Conservation (phyloP, 129 eudicot species). For the Artemisia annua region DNA sequence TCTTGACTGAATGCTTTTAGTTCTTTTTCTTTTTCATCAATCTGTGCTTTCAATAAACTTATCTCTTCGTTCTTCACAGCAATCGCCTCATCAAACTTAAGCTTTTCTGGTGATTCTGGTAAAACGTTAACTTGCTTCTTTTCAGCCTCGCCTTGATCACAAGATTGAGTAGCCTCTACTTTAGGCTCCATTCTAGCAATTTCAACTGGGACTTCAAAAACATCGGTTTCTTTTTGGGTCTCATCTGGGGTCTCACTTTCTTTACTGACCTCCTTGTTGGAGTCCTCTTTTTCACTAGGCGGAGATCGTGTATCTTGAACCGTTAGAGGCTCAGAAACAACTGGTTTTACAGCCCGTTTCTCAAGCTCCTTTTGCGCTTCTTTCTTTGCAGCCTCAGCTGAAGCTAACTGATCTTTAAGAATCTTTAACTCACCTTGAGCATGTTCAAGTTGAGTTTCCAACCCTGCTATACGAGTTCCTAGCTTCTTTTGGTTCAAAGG, state of each 20-base stretch:
- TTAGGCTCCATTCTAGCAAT: conserved; percentile 26
- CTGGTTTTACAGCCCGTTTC: conserved; percentile 43
- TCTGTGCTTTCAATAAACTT: conserved; percentile 28
- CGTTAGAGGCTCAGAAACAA: conserved; percentile 3
- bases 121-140: conserved; percentile 14
- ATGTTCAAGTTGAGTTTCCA: conserved; percentile 85
- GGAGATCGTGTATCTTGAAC: conserved; percentile 25
- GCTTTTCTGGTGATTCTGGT: conserved; percentile 25
- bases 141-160: conserved; percentile 35
- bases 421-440: conserved; percentile 81
- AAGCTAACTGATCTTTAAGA: conserved; percentile 66
- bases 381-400: conserved; percentile 76
- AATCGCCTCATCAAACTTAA: conserved; percentile 33
- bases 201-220: conserved; percentile 79
- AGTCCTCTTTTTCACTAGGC: conserved; percentile 33
- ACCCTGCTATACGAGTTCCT: conserved; percentile 81
- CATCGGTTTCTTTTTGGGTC: conserved; percentile 66
- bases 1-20: conserved; percentile 31
- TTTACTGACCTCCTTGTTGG: conserved; percentile 8
- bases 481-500: conserved; percentile 72
- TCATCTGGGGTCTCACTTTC: conserved; percentile 42
- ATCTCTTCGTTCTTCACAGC: conserved; percentile 49
- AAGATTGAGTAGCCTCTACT: conserved; percentile 19
- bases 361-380: conserved; percentile 72
- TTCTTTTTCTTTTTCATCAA: conserved; percentile 56